Evolutionary conservation across 108 stramenopile genomes (phyloP).

Genomic region (Nannochloropsis gaditana): DNA sequence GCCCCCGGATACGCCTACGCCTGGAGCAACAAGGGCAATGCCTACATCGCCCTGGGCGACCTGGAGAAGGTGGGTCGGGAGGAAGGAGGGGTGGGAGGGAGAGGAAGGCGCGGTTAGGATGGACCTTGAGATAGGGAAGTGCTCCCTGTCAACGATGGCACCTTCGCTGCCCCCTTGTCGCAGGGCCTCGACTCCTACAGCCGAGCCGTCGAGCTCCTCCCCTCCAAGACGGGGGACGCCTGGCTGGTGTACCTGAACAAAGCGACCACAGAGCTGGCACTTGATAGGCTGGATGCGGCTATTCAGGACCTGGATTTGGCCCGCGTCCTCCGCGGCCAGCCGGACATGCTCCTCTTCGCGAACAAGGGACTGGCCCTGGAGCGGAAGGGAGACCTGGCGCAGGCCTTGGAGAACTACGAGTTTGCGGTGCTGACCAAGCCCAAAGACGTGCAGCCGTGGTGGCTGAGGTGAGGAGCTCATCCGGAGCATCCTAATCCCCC

Average conservation of each 20-base stretch:
- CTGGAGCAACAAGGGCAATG: conserved; percentile 46
- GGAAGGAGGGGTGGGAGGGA: conserved; percentile 29
- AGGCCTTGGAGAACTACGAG: conserved; percentile 34
- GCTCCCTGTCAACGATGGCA: background rate
- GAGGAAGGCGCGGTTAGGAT: background rate
- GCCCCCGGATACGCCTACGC: conserved; percentile 46
- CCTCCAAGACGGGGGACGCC: background rate
- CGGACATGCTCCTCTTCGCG: conserved; percentile 29
- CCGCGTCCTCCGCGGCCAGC: conserved; percentile 23
- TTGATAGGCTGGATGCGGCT: conserved; percentile 30
- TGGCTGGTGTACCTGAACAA: conserved; percentile 2
- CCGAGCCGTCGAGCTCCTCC: background rate
- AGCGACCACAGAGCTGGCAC: conserved; percentile 33
- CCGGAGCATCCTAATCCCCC: background rate
- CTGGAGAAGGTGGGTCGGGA: conserved; percentile 22
- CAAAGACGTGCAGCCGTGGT: conserved; percentile 45
- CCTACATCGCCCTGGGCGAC: conserved; percentile 36
- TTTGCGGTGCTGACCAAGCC: conserved; percentile 35
- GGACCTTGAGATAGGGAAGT: background rate
- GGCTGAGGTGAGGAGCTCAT: conserved; percentile 22
- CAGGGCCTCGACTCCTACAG: background rate
- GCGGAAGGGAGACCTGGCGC: conserved; percentile 29
- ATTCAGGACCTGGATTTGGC: conserved; percentile 38
- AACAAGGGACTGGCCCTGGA: conserved; percentile 37
- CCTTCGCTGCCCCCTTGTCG: background rate